Evolutionary conservation across 352 stramenopile genomes (phyloP), one percentile per base, ranked within the genome.

Genomic region (Phytophthora pinifolia): DNA sequence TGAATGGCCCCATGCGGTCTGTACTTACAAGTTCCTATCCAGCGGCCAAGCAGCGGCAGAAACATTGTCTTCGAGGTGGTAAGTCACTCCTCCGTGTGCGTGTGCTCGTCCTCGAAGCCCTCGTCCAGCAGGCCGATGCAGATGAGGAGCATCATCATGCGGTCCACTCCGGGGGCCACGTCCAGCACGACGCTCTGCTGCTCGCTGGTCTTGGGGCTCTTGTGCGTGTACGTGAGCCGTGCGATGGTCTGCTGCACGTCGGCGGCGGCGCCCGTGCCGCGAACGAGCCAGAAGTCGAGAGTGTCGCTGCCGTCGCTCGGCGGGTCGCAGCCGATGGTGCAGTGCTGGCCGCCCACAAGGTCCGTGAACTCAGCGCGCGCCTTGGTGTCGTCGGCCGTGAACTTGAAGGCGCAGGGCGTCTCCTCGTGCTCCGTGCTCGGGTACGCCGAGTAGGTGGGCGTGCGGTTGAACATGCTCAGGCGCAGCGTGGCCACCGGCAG

Each of bases 81-180:
- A 20, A 14, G 4, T 17, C 12, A 52, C 39, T 63, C 10, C 56
- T 59, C 30, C 34, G 38, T 5, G 20, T 58, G 39, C 18, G 62
- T 63, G 46, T 70, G 56, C 39, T 63, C 42, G 36, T 65, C 55
- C 15, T 69, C 57, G 29, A 62, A 61, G 27, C 63, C 51, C 32
- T 76, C 63, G 43, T 72, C 64, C 17, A 72, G 32, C 17, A 76
- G 55, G 7, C 59, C 67, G 47, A 76, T 70, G 52, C 67, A 76
- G 33, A 72, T 67, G 30, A 76, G 59, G 43, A 72, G 54, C 62
- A 76, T 72, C 67, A 76, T 76, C 54, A 72, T 67, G 36, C 53
- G 58, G 41, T 76, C 67, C 10, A 76, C 67, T 15, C 63, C 67
- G 15, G 61, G 54, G 9, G 63, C 54, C 35, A 76, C 59, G 17